Base-by-base conservation (phyloP, 1,284 basidiomycete genomes). In the Bjerkandera adusta region DNA sequence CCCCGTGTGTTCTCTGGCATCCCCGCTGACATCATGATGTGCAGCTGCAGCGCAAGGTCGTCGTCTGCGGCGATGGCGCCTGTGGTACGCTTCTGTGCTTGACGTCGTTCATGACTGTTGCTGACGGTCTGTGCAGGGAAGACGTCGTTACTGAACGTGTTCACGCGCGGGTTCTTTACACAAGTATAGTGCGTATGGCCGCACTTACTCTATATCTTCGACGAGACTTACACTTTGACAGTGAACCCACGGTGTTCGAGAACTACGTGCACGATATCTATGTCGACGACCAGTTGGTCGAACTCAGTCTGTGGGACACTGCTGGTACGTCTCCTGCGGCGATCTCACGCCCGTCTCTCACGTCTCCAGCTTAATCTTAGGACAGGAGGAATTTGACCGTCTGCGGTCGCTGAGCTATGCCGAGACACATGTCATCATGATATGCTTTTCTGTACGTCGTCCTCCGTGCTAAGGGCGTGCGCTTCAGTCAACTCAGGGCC, bases 301-400 rank as follows among this genome's bases (percentile, higher is more conserved):
- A 98, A 62, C 72, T 98, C 39, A 92, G 91, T 60, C 64, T 98
- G 49, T 98, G 95, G 95, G 96, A 98, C 65, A 97, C 95, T 33
- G 95, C 95, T 30, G 92, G 92, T 91, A 59, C 56, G 81, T 36
- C 30, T 47, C 40, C 34, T 26, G 32, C 41, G 24, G 25, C 32
- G 32, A 6, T 8, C 1, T 26, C 24, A 11, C 18, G 18, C 48
- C 38, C 25, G 27, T 15, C 32, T 36, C 49, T 58, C 36, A 59
- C 36, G 26, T 50, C 7, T 47, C 47, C 42, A 55, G 54, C 48
- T 34, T 22, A 11, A 36, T 30, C 45, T 36, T 62, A 93, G 94
- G 92, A 20, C 93, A 97, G 67, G 95, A 98, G 71, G 95, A 97
- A 59, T 97, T 97, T 64, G 95, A 97, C 64, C 76, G 92, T 40